These are phyloP conservation scores for Populus simonii DNA, from an alignment of 345 rosid species.

Conservation along the genomic window DNA sequence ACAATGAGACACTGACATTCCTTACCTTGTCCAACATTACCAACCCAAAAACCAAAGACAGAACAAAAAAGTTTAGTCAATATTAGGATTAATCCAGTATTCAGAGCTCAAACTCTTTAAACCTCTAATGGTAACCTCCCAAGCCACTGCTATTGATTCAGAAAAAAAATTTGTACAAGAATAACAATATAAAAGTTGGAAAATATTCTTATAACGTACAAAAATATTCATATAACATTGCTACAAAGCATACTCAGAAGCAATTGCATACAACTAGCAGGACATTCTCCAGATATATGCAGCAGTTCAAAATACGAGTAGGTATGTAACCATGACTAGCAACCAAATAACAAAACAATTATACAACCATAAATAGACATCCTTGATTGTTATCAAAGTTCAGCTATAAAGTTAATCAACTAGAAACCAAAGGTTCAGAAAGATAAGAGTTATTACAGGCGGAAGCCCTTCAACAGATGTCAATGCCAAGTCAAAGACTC, in stretches of 20 bases:
- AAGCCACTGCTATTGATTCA: no score
- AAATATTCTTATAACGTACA: not conserved
- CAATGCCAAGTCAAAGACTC: conserved; percentile 91
- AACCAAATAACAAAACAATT: not conserved
- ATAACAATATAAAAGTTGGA: not conserved
- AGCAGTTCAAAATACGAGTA: not conserved
- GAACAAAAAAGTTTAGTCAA: not conserved
- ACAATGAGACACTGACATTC: not conserved
- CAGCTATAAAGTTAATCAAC: not conserved
- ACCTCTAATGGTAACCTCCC: no score
- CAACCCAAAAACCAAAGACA: not conserved
- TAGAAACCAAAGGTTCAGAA: not conserved
- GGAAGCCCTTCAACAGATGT: conserved; percentile 74
- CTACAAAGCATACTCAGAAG: not conserved
- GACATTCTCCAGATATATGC: not conserved
- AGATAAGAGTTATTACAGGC: conserved; percentile 40
- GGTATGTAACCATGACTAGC: not conserved
- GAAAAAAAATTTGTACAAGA: no score
- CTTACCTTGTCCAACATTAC: no score
- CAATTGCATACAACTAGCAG: not conserved
- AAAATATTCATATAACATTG: not conserved
- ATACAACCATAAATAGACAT: not conserved
- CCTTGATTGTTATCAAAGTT: not conserved
- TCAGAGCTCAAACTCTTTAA: no score
- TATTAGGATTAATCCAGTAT: not conserved